phyloP scores from a whole-genome alignment of 1,139 yeast species.

The Saccharomyces hybrid region DNA sequence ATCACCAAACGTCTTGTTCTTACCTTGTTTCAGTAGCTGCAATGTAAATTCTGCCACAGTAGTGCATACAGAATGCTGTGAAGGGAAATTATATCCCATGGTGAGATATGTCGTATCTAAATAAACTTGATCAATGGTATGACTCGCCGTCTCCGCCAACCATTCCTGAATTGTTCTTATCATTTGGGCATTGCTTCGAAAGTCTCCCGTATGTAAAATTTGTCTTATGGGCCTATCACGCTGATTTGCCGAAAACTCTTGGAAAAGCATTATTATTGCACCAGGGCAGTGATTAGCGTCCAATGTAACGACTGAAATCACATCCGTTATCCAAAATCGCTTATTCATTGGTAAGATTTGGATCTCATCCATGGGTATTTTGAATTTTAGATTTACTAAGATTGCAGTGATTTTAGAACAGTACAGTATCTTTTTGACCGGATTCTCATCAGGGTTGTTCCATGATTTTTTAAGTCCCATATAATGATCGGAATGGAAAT shows the following conservation, averaged over 20 bases:
- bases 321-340: slow-evolving; percentile 36
- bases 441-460: slow-evolving; percentile 35
- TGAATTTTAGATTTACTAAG: slow-evolving; percentile 47
- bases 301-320: slow-evolving; percentile 52
- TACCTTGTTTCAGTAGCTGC: slow-evolving; percentile 26
- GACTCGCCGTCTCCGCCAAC: slow-evolving; percentile 12
- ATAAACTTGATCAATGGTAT: slow-evolving; percentile 49
- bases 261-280: slow-evolving; percentile 71
- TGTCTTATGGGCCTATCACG: slow-evolving; percentile 8
- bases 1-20: slow-evolving; percentile 27
- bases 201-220: slow-evolving; percentile 86
- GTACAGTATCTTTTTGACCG: slow-evolving; percentile 46
- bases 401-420: slow-evolving; percentile 65
- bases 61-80: slow-evolving; percentile 60
- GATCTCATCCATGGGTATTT: slow-evolving; percentile 44
- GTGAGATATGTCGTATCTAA: slow-evolving; percentile 85
- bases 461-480: slow-evolving; percentile 76
- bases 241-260: slow-evolving; percentile 35
- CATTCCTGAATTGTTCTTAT: slow-evolving; percentile 26
- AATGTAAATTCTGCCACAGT: slow-evolving; percentile 49
- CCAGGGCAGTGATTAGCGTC: slow-evolving; percentile 98
- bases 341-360: slow-evolving; percentile 41
- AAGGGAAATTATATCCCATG: slow-evolving; percentile 69
- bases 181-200: slow-evolving; percentile 49
- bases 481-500: slow-evolving; percentile 91